These are phyloP conservation scores for Podospora bellae-mahoneyi DNA, from an alignment of 495 filamentous ascomycete genomes.

Conservation along the genomic window DNA sequence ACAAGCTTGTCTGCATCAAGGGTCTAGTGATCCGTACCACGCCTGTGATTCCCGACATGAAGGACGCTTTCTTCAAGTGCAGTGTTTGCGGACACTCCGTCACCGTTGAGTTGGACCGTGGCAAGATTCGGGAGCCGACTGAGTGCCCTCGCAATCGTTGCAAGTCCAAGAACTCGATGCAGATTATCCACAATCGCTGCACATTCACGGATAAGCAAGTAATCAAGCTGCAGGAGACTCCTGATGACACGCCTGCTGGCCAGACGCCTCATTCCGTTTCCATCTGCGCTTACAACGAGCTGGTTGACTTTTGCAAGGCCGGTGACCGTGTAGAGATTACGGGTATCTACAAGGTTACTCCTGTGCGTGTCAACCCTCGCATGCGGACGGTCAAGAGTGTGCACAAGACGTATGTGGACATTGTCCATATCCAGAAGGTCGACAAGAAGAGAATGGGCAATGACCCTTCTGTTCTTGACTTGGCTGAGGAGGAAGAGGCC, in stretches of 20 bases:
- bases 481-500: constrained; percentile 64
- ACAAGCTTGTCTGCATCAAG: constrained; percentile 94
- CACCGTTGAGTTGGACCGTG: constrained; percentile 87
- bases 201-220: constrained; percentile 96
- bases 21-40: constrained; percentile 95
- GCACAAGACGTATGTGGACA: constrained; percentile 97
- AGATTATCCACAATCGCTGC: constrained; percentile 95
- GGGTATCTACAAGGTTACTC: constrained; percentile 91
- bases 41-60: constrained; percentile 97
- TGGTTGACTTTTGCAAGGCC: constrained; percentile 96
- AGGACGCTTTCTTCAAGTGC: constrained; percentile 89
- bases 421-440: constrained; percentile 91
- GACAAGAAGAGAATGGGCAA: constrained; percentile 91
- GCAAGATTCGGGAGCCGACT: constrained; percentile 93
- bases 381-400: constrained; percentile 88
- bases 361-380: constrained; percentile 91
- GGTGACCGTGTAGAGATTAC: constrained; percentile 96
- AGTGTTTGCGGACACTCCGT: constrained; percentile 87
- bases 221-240: constrained; percentile 97
- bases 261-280: constrained; percentile 99
- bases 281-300: constrained; percentile 91
- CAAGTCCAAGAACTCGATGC: constrained; percentile 88
- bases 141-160: constrained; percentile 83
- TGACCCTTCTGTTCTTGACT: constrained; percentile 76
- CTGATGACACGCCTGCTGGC: constrained; percentile 87